These are phyloP conservation scores for Hamamelis virginiana DNA, from an alignment of 164 flowering plant genomes.

Conservation along the genomic window DNA sequence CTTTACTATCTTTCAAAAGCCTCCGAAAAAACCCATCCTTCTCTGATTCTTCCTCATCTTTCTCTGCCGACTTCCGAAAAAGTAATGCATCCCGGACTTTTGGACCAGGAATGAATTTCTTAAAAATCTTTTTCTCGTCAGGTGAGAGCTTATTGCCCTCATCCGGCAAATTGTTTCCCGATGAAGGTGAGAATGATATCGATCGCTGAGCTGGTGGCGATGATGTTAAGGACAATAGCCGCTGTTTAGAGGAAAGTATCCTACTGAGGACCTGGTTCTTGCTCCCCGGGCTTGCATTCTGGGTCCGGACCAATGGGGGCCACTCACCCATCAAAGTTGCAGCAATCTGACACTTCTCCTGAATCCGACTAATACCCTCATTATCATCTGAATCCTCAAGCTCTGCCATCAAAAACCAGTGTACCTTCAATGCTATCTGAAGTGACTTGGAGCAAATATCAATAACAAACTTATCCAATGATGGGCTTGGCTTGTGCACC, in stretches of 20 bases:
- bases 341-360: slow-evolving; percentile 96
- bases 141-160: slow-evolving; percentile 53
- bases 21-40: slow-evolving; percentile 68
- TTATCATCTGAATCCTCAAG: slow-evolving; percentile 93
- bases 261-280: slow-evolving; percentile 78
- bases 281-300: slow-evolving; percentile 52
- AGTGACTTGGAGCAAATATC: slow-evolving; percentile 88
- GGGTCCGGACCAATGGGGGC: slow-evolving; percentile 72
- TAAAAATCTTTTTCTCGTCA: slow-evolving; percentile 72
- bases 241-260: slow-evolving; percentile 79
- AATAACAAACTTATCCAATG: slow-evolving; percentile 96
- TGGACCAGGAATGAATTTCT: slow-evolving; percentile 48
- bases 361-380: slow-evolving; percentile 95
- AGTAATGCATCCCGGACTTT: slow-evolving; percentile 46
- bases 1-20: slow-evolving; percentile 51
- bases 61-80: slow-evolving; percentile 48
- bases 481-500: slow-evolving; percentile 96
- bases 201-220: slow-evolving; percentile 71
- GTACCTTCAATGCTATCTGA: slow-evolving; percentile 83
- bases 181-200: slow-evolving; percentile 57
- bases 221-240: slow-evolving; percentile 63
- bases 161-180: slow-evolving; percentile 50
- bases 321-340: slow-evolving; percentile 97
- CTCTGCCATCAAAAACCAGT: slow-evolving; percentile 96
- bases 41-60: slow-evolving; percentile 49